phyloP scores from a whole-genome alignment of 306 rosid genomes.

The Sindora glabra region DNA sequence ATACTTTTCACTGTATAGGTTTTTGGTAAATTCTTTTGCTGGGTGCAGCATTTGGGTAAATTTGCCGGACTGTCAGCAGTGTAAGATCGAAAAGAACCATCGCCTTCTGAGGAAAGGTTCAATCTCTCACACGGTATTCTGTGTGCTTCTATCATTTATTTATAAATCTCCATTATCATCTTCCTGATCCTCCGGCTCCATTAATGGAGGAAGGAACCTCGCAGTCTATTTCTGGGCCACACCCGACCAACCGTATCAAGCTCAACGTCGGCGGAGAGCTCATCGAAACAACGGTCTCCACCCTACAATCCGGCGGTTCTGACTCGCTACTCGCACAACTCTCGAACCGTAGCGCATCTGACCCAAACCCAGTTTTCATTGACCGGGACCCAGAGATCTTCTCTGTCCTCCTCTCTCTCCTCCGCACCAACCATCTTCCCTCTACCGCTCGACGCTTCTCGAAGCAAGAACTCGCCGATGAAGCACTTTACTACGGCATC shows the following conservation, averaged over 20 bases:
- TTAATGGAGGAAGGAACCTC: constrained; percentile 39
- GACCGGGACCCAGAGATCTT: constrained; percentile 91
- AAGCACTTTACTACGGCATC: constrained; percentile 76
- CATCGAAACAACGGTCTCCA: constrained; percentile 69
- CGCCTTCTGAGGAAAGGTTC: too few species aligned
- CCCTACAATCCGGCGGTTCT: constrained; percentile 63
- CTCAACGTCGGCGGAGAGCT: constrained; percentile 88
- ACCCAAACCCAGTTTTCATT: constrained; percentile 57
- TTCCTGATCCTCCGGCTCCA: too few species aligned
- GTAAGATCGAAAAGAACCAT: too few species aligned
- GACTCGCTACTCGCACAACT: constrained; percentile 70
- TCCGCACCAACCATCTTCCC: constrained; percentile 67
- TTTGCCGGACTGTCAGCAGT: too few species aligned
- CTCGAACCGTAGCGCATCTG: constrained; percentile 43
- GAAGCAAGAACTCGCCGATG: constrained; percentile 75
- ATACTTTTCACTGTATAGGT: too few species aligned
- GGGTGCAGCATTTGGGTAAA: too few species aligned
- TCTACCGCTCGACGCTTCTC: constrained; percentile 59
- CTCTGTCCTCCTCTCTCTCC: constrained; percentile 71
- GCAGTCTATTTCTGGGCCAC: neutral
- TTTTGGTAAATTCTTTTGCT: too few species aligned
- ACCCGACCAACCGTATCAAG: constrained; percentile 44
- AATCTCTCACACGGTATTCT: too few species aligned
- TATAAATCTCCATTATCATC: too few species aligned
- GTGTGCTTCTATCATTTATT: too few species aligned